Base-by-base conservation (phyloP, 192 early-diverging fungal genomes). In the Podila horticola region DNA sequence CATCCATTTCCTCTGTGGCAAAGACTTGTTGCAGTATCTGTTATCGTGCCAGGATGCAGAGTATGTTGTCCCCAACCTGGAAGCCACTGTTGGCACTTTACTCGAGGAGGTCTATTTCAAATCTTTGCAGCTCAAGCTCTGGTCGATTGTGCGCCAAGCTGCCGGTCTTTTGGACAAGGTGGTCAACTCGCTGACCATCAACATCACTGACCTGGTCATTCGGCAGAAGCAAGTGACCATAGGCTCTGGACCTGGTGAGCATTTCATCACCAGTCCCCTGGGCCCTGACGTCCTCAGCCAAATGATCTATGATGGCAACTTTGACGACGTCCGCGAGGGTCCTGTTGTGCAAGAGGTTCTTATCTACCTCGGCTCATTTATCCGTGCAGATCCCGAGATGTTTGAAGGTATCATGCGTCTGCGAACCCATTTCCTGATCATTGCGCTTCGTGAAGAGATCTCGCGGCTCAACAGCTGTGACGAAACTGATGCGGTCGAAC, bases 401-500 rank as follows among this genome's bases (percentile, higher is more conserved):
- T 96, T 96, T 85, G 90, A 93, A 29, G 95, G 95, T 63, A 95
- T 96, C 69, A 88, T 95, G 83, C 83, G 93, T 38, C 85, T 96
- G 20, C 90, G 95, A 28, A 94, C 91, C 0, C 94, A 95, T 75
- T 92, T 90, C 67, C 87, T 96, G 58, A 91, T 96, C 36, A 92
- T 95, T 85, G 95, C 95, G 12, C 85, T 96, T 75, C 85, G 95
- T 36, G 95, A 96, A 68, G 95, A 96, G 82, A 92, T 96, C 36
- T 89, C 90, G 24, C 86, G 92, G 29, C 84, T 93, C 70, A 88
- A 90, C 57, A 84, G 88, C 19, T 94, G 91, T 69, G 88, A 92
- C 68, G 94, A 95, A 76, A 91, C 91, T 24, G 92, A 92, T 62
- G 95, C 94, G 8, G 82, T 95, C 38, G 94, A 95, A 65, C 85